A percentile compares a stretch with the other conserved stretches of the same genome.
Evolutionary conservation across 495 filamentous ascomycete species (phyloP).

Genomic region (Neurospora sp.): DNA sequence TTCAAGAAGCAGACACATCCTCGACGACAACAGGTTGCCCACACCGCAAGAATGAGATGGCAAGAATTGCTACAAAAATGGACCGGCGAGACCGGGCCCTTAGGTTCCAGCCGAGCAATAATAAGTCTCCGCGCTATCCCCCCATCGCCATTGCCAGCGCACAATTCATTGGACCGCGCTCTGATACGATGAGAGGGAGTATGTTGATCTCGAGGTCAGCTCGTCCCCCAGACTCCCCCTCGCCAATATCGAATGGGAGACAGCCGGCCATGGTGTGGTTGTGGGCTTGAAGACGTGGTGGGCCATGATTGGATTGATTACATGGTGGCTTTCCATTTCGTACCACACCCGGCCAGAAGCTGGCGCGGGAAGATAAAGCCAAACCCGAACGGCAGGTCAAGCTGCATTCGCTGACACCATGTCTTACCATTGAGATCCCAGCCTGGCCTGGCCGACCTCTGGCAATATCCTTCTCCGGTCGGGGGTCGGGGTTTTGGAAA

Average conservation of each 20-base stretch:
- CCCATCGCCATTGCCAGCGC: neutral
- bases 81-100: neutral
- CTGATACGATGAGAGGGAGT: neutral
- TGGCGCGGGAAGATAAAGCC: constrained; percentile 29
- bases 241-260: constrained; percentile 13
- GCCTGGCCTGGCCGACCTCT: neutral
- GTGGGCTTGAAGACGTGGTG: constrained; percentile 32
- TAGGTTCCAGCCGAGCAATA: neutral
- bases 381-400: constrained; percentile 20
- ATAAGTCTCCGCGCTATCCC: neutral
- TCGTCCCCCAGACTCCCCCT: neutral
- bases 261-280: constrained; percentile 19
- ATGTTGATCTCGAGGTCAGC: constrained; percentile 14
- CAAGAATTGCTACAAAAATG: neutral
- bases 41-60: neutral
- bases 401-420: constrained; percentile 9
- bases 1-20: neutral
- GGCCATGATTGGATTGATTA: constrained; percentile 25
- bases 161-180: constrained; percentile 5
- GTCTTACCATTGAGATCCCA: constrained; percentile 9
- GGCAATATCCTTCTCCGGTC: neutral
- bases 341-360: constrained; percentile 23
- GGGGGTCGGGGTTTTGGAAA: neutral
- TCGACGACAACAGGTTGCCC: neutral
- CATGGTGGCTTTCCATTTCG: constrained; percentile 10